Base-by-base conservation (phyloP, 768 basidiomycete genomes). In the Auricularia heimuer region DNA sequence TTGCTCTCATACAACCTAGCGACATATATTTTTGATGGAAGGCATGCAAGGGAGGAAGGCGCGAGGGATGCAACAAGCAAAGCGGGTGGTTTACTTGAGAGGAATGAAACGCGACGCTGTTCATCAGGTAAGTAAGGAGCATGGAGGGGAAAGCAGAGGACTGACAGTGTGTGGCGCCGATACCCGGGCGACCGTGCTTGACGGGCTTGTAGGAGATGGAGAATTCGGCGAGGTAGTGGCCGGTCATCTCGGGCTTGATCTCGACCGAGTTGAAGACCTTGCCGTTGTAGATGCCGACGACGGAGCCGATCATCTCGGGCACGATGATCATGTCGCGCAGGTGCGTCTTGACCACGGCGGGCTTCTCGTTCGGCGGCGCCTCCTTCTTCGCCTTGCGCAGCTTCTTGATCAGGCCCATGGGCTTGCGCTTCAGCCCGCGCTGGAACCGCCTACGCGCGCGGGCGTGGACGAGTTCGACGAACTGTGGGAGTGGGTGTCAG, bases 181-280 rank as follows among this genome's bases (percentile, higher is more conserved):
- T 92, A 93, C 96, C 96, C 73, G 97, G 95, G 73, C 96, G 94
- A 85, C 96, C 96, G 84, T 99, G 96, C 83, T 95, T 95, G 78
- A 99, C 96, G 72, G 96, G 96, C 75, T 90, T 85, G 89, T 97
- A 98, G 67, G 96, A 94, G 82, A 91, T 92, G 36, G 92, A 92
- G 81, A 60, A 78, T 81, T 99, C 97, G 68, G 84, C 97, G 75
- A 98, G 94, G 82, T 99, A 98, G 86, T 96, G 95, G 66, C 97
- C 97, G 68, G 90, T 92, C 97, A 99, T 99, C 79, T 99, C 97
- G 69, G 97, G 95, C 83, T 96, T 98, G 83, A 98, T 95, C 80
- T 98, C 96, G 68, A 98, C 94, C 54, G 93, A 88, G 82, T 93
- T 94, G 83, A 94, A 94, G 67, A 89, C 87, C 85, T 96, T 96